phyloP scores from a whole-genome alignment of 768 basidiomycete species.

The Gymnopilus dilepis region DNA sequence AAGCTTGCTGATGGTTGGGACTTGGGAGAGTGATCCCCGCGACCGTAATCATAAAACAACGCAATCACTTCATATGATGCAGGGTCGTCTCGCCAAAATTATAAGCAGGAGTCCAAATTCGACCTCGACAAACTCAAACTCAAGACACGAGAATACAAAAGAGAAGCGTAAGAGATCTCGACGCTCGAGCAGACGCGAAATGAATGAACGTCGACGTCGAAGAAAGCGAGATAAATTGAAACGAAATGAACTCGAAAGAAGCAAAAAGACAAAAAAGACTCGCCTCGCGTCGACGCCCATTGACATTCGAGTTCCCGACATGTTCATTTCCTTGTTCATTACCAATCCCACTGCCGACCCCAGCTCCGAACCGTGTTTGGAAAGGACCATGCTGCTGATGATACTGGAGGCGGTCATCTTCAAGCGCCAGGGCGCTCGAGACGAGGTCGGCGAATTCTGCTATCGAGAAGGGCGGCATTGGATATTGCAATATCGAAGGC shows the following conservation, averaged over 20 bases:
- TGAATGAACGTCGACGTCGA: too few species aligned
- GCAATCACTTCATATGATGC: not conserved
- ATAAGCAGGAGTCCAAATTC: not conserved
- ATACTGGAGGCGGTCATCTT: not conserved
- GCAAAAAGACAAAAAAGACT: not conserved
- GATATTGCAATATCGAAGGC: not conserved
- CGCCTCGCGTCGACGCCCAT: conserved; percentile 1
- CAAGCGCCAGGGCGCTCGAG: conserved; percentile 6
- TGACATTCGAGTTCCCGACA: not conserved
- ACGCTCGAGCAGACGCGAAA: too few species aligned
- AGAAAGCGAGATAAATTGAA: too few species aligned
- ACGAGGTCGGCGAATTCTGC: conserved; percentile 18
- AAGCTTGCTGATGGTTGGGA: not conserved
- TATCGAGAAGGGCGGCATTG: conserved; percentile 10
- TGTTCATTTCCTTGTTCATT: not conserved
- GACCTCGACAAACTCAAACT: too few species aligned
- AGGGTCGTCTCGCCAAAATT: not conserved
- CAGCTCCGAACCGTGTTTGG: not conserved
- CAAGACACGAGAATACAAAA: too few species aligned
- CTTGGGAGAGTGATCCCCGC: too few species aligned
- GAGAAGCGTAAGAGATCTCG: too few species aligned
- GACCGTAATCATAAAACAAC: not conserved
- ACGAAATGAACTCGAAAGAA: not conserved
- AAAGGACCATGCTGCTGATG: too few species aligned
- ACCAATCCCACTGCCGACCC: not conserved